Percentiles rank a stretch among this genome's conserved stretches.
Evolutionary conservation across 2,329 filamentous ascomycete species (phyloP).

Genomic region (Neopestalotiopsis rosae): DNA sequence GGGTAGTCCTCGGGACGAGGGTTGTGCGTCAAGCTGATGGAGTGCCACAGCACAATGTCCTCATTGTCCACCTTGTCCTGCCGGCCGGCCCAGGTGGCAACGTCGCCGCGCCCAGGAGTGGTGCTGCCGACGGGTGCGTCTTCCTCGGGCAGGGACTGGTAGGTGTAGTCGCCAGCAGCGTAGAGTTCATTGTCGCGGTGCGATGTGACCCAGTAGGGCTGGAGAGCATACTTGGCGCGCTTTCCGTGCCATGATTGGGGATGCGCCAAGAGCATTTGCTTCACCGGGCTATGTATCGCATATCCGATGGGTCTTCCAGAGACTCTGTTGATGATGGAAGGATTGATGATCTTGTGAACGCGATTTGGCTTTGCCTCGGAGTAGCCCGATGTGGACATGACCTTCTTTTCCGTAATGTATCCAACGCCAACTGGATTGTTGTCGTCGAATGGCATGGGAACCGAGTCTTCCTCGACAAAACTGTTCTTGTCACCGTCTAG

Average conservation of each 20-base stretch:
- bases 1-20: conserved; percentile 56
- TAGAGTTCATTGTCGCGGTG: conserved; percentile 55
- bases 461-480: conserved; percentile 33
- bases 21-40: conserved; percentile 55
- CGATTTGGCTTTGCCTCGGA: conserved; percentile 59
- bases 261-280: conserved; percentile 54
- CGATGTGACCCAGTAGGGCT: conserved; percentile 55
- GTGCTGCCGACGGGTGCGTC: conserved; percentile 29
- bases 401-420: conserved; percentile 45
- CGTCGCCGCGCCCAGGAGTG: background rate
- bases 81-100: background rate
- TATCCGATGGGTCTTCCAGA: conserved; percentile 57
- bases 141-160: conserved; percentile 49
- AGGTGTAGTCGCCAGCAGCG: conserved; percentile 57
- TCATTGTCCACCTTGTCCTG: conserved; percentile 53
- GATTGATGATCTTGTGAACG: conserved; percentile 54
- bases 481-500: conserved; percentile 47
- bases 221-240: conserved; percentile 50
- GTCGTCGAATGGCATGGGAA: background rate
- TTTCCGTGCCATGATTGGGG: conserved; percentile 46
- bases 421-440: conserved; percentile 31
- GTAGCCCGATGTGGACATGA: conserved; percentile 56
- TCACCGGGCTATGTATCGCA: conserved; percentile 51
- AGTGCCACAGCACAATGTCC: conserved; percentile 56
- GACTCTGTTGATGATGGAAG: conserved; percentile 48